Base-by-base conservation (phyloP, 176 grass and related monocot species). In the Aegilops sharonensis region DNA sequence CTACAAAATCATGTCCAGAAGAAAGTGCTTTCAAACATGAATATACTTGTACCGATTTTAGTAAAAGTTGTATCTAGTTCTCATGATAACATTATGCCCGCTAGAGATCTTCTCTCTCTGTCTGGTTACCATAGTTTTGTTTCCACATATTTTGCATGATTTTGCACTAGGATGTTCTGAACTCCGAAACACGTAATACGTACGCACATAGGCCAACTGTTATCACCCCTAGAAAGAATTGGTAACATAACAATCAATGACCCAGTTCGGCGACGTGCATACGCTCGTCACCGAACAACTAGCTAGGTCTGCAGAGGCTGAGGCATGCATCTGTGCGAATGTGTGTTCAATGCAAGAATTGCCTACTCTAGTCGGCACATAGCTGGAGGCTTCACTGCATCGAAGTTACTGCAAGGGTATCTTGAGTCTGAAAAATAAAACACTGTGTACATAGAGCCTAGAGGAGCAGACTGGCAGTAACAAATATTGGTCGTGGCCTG, bases 371-470 rank as follows among this genome's bases (percentile, higher is more conserved):
- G 54, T 32, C 59, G 29, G 34, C 52, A 62, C 9, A 70, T 56
- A 11, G 48, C 36, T 72, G 36, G 35, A 42, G 68, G 43, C 56
- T 78, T 50, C 30, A 30, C 64, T 72, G 47, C 52, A 20, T 75
- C 80, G 4, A 32, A 25, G 66, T 35, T 34, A 57, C 32, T 66
- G 56, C 64, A 39, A 56, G 37, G 18, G 56, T n/a, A 59, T 64
- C 54, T 81, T 81, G 67, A 85, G 77, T 52, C n/a, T 18, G 42
- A 72, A 52, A 23, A 81, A 81, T 34, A 21, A 39, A 70, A 21
- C 21, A 78, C 31, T 63, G 56, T 63, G 27, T 45, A 81, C 21
- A 24, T 81, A 89, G 83, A 85, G 25, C 83, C 77, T 89, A 89
- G 69, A 89, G 60, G 50, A 70, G 77, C 83, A 80, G 77, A 80